Evolutionary conservation across 208 protist genomes (phyloP), one percentile per base, ranked within the genome.

Genomic region (Acanthamoeba castellanii): DNA sequence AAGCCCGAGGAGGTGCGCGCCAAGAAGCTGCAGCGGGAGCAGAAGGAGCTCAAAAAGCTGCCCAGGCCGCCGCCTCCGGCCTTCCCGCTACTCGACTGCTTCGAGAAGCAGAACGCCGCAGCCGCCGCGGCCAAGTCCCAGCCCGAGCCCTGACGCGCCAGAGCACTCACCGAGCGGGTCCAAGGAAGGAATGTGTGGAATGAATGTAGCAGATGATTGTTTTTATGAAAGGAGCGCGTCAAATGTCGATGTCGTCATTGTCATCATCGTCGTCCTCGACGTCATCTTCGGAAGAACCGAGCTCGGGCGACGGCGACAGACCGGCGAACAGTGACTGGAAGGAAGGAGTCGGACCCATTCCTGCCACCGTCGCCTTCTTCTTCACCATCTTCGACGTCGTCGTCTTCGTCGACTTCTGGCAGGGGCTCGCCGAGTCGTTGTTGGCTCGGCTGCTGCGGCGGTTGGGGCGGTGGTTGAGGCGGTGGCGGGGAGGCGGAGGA

Each of bases 31-130:
- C 82, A 90, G 57, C 50, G 57, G 16, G 82, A 90, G 20, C 82
- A 90, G 52, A 59, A 68, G 37, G 82, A 90, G 52, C 82, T 50
- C 32, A 90, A 90, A 47, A 90, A 90, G 57, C 50, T 90, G 22
- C 52, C 82, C 30, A 6, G 37, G 82, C 82, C 82, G 2, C 45
- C 42, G 27, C 82, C 82, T 2, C 82, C 82, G 4, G 32, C 57
- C 82, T 90, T 90, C 37, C 27, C 13, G 32, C 82, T 90, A 4
- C 55, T 68, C 37, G 57, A 68, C 82, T 90, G 82, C 57, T 90
- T 90, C 52, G 82, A 22, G 25, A 76, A 30, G 30, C 64, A 72
- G 64, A 27, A 66, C 59, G 59, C 11, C 59, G 52, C 52, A 16
- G 11, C 52, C 52, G 52, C 16, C 11, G 22, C 59, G 20, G 27